Evolutionary conservation across 768 basidiomycete genomes (phyloP).

Genomic region (Phlegmacium glaucopus): DNA sequence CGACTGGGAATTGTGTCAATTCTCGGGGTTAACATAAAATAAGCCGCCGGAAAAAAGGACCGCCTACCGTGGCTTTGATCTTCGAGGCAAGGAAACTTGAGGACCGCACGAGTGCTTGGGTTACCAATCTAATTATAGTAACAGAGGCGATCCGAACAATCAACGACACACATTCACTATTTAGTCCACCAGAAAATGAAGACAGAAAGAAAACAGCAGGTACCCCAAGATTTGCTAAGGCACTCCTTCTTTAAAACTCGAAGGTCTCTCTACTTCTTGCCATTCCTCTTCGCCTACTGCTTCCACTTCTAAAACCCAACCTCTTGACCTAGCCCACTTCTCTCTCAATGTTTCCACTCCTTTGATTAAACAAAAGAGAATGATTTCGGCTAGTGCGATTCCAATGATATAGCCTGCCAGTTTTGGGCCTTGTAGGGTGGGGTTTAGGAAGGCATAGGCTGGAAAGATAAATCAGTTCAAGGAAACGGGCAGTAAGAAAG

Average conservation of each 20-base stretch:
- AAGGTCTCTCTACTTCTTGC: slow-evolving; percentile 35
- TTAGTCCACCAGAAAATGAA: no score
- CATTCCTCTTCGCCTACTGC: slow-evolving; percentile 34
- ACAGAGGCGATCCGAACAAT: no score
- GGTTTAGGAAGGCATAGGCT: slow-evolving; percentile 71
- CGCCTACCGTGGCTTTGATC: no score
- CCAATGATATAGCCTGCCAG: slow-evolving; percentile 65
- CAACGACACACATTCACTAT: no score
- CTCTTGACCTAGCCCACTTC: slow-evolving; percentile 16
- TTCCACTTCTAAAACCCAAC: slow-evolving; percentile 9
- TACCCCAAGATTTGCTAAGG: no score
- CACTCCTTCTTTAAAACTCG: background rate
- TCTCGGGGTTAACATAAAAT: no score
- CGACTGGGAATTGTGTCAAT: no score
- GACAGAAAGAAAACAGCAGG: no score
- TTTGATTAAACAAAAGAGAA: slow-evolving; percentile 51
- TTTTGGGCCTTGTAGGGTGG: slow-evolving; percentile 33
- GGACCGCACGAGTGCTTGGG: no score
- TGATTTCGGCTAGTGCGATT: slow-evolving; percentile 45
- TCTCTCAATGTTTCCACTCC: slow-evolving; percentile 37
- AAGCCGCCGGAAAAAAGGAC: no score
- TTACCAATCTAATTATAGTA: no score
- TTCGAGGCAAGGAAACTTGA: no score
- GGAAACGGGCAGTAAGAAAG: background rate
- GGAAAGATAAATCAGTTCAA: background rate